Base-by-base conservation (phyloP, 805 yeast species). In the Cyberlindnera maritima region DNA sequence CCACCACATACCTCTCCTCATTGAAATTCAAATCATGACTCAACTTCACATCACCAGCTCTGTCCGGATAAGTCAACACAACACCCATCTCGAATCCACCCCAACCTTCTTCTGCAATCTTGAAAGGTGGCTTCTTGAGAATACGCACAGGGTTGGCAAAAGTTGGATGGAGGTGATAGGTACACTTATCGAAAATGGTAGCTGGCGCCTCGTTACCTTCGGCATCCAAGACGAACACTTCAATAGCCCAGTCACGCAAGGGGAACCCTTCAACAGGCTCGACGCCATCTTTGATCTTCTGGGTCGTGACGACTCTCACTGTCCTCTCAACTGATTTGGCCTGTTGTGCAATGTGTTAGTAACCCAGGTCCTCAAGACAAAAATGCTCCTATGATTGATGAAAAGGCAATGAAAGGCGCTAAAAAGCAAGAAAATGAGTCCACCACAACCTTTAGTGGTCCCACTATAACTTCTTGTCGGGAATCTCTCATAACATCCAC, bases 41-140 rank as follows among this genome's bases (percentile, higher is more conserved):
- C 47, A 94, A 67, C 62, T 87, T 87, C 52, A 85, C 77, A 65
- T 91, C 97, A 41, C 98, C 98, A 45, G 84, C 86, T 62, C 85
- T 87, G 50, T 95, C 98, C 17, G 84, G 75, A 38, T 87, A 70
- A 51, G 85, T 85, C 36, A 91, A 72, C 29, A 86, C 76, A 50
- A 94, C 83, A 33, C 87, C 87, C 63, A 94, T 77, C 62, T 91
- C 97, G 61, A 92, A 92, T 56, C 92, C 98, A 65, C 98, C 99
- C 98, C 99, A 92, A 43, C 99, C 99, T 70, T 88, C 84, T 66
- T 92, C 99, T 60, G 81, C 87, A 47, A 92, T 85, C 61, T 70
- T 78, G 69, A 91, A 92, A 11, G 99, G 99, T 10, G 86, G 79
- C 60, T 83, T 83, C 61, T 86, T 88, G 62, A 89, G 65, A 12